phyloP scores from a whole-genome alignment of 495 filamentous ascomycete species.

The Aspergillus kassunensis region DNA sequence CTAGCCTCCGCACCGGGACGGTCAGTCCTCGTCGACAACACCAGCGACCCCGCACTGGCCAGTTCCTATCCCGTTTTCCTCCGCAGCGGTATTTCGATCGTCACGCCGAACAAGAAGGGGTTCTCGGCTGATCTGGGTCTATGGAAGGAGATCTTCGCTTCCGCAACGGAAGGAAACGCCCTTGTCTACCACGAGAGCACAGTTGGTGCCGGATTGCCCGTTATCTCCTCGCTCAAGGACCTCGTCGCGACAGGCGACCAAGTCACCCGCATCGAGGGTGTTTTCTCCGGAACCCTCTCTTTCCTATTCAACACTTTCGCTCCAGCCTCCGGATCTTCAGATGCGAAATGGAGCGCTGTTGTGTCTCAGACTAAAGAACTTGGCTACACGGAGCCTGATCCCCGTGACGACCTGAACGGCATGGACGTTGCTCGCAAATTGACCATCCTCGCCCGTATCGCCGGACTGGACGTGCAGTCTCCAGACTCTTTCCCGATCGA shows the following conservation, averaged over 20 bases:
- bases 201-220: slow-evolving; percentile 86
- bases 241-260: slow-evolving; percentile 85
- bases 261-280: slow-evolving; percentile 85
- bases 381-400: slow-evolving; percentile 97
- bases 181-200: slow-evolving; percentile 90
- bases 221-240: slow-evolving; percentile 86
- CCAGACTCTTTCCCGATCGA: slow-evolving; percentile 88
- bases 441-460: slow-evolving; percentile 83
- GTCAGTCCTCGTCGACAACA: slow-evolving; percentile 87
- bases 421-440: slow-evolving; percentile 96
- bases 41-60: slow-evolving; percentile 77
- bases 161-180: slow-evolving; percentile 58
- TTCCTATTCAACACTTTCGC: slow-evolving; percentile 97
- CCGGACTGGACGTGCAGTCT: slow-evolving; percentile 69
- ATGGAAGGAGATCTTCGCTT: slow-evolving; percentile 77
- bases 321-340: slow-evolving; percentile 56
- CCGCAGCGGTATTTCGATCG: slow-evolving; percentile 73
- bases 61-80: slow-evolving; percentile 75
- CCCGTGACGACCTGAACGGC: slow-evolving; percentile 92
- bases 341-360: slow-evolving; percentile 76
- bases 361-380: slow-evolving; percentile 86
- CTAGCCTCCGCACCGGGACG: slow-evolving; percentile 66
- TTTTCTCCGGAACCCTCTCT: slow-evolving; percentile 93
- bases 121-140: slow-evolving; percentile 73
- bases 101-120: slow-evolving; percentile 97